A percentile compares a stretch with the other conserved stretches of the same genome.
Conservation (phyloP, 2,329 filamentous ascomycete species). For the Claviceps sp. region DNA sequence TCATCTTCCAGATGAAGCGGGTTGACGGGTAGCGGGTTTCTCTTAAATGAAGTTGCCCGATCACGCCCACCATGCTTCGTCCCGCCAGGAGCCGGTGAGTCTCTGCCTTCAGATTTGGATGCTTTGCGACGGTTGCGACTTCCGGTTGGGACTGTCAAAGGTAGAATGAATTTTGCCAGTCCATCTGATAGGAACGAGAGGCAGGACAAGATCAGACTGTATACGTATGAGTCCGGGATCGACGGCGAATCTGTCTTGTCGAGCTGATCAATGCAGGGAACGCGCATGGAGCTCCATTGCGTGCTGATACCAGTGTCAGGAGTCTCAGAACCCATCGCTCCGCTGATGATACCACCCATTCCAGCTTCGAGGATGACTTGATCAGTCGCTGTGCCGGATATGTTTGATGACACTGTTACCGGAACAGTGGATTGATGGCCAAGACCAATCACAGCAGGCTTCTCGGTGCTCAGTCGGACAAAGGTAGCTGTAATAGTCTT, state of each 20-base stretch:
- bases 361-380: conserved; percentile 84
- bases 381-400: conserved; percentile 50
- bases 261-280: conserved; percentile 83
- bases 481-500: conserved; percentile 76
- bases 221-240: conserved; percentile 87
- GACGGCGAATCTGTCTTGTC: conserved; percentile 78
- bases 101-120: conserved; percentile 29
- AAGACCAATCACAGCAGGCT: conserved; percentile 75
- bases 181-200: conserved; percentile 85
- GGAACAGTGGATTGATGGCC: conserved; percentile 81
- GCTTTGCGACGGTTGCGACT: conserved; percentile 37
- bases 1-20: conserved; percentile 65
- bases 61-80: conserved; percentile 29
- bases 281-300: conserved; percentile 80
- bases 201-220: conserved; percentile 76
- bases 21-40: conserved; percentile 69
- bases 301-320: conserved; percentile 68
- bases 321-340: conserved; percentile 52
- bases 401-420: conserved; percentile 38
- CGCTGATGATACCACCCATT: conserved; percentile 74
- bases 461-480: conserved; percentile 86
- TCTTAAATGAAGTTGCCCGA: conserved; percentile 55
- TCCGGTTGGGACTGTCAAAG: conserved; percentile 73
- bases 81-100: conserved; percentile 26
- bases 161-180: conserved; percentile 83